Evolutionary conservation across 2,329 filamentous ascomycete species (phyloP), one percentile per base, ranked within the genome.

Genomic region (Alternaria ethzedia): DNA sequence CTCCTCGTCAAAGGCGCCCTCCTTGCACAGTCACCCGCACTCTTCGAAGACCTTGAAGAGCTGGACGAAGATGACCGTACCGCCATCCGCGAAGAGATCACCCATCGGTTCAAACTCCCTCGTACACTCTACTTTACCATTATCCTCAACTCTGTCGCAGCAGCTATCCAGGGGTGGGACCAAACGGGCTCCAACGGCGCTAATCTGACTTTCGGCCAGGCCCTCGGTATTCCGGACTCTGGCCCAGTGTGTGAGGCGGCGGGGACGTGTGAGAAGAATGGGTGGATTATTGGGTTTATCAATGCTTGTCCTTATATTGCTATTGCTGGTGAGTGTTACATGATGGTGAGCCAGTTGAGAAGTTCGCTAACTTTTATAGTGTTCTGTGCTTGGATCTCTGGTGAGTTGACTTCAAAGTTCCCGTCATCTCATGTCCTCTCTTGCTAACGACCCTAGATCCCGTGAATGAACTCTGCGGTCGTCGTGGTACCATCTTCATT

Each of bases 151-250:
- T 91, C 90, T 11, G 87, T 92, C 58, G 89, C 88, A 44, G 90
- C 90, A 6, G 89, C 89, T n/a, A 88, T 91, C 26, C 79, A 83
- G 32, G 88, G 89, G 20, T 90, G 88, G 89, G 88, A 90, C 70
- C 88, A 90, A 75, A 90, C 88, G 6, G 73, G 70, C 5, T 74
- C 72, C n/a, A 75, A 77, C 56, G 78, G 78, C 41, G 88, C 88
- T 41, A 90, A 88, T 65, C 80, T 90, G 65, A 85, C 85, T 57
- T 90, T 90, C 67, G 87, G 87, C 0, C 63, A 76, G 0, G 67
- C 71, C 0, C 72, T 77, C 32, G 72, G 74, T 28, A 77, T 78
- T 21, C 70, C 75, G 5, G 75, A 78, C 45, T 59, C 65, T 25
- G 74, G 73, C 0, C 30, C 57, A 2, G 62, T 54, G 44, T 77